A percentile compares a stretch with the other conserved stretches of the same genome.
Conservation (phyloP, 2,329 filamentous ascomycete genomes). For the Fusarium brachygibbosum region DNA sequence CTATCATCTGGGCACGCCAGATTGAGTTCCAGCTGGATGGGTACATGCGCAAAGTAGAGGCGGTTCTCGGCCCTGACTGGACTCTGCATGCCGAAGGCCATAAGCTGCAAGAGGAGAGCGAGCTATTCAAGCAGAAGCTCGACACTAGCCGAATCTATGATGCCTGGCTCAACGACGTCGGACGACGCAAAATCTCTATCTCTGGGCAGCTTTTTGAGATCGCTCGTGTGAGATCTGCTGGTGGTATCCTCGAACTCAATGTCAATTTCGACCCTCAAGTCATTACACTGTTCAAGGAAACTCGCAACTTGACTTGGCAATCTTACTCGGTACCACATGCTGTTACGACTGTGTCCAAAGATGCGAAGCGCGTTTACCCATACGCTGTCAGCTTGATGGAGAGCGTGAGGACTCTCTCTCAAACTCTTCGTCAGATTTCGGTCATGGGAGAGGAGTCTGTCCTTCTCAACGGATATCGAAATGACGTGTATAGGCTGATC, state of each 20-base stretch:
- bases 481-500: conserved; percentile 87
- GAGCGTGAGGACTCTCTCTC: conserved; percentile 92
- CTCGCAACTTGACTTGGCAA: conserved; percentile 94
- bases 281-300: conserved; percentile 98
- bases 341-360: conserved; percentile 95
- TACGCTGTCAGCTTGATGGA: conserved; percentile 99
- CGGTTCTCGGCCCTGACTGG: conserved; percentile 96
- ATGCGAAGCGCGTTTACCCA: conserved; percentile 98
- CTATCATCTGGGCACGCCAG: conserved; percentile 97
- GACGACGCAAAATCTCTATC: conserved; percentile 89
- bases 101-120: conserved; percentile 91
- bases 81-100: conserved; percentile 93
- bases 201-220: conserved; percentile 93
- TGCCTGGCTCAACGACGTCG: conserved; percentile 93
- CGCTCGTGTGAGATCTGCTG: conserved; percentile 86
- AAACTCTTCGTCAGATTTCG: conserved; percentile 86
- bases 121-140: conserved; percentile 94
- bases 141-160: conserved; percentile 95
- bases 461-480: conserved; percentile 89
- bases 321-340: conserved; percentile 94
- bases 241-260: conserved; percentile 86
- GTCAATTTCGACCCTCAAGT: conserved; percentile 99
- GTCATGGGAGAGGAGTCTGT: conserved; percentile 90
- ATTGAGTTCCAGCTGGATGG: conserved; percentile 95
- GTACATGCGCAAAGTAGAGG: conserved; percentile 99